Evolutionary conservation across 495 filamentous ascomycete species (phyloP), one percentile per base, ranked within the genome.

Genomic region (Talaromyces stipitatus): DNA sequence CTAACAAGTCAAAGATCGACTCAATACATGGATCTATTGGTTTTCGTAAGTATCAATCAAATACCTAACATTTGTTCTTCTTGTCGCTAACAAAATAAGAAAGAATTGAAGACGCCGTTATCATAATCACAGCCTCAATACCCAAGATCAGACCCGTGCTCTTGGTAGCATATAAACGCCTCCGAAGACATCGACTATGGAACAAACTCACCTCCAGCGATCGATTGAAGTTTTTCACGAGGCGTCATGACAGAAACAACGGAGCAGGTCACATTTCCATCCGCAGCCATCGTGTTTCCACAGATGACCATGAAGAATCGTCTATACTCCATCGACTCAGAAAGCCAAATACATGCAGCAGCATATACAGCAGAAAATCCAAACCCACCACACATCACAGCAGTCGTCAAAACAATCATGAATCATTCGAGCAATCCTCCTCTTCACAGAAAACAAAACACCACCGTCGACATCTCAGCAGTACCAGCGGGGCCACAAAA

Each of bases 1-100:
- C 52, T 54, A 12, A 54, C 4, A 0, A 16, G 7, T 55, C 24
- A 22, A 29, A 55, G 54, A 55, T 28, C 54, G 36, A 11, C 22
- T 55, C 10, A 28, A 29, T 45, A 32, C 5, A 0, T 55, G 54
- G 54, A 55, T 46, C 33, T 27, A 46, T 6, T 55, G 54, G 54
- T 45, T 46, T 22, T n/a, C 54, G 54, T 46, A n/a, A 29, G 54
- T 55, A 12, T 16, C n/a, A 28, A 28, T n/a, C 20, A 14, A 9
- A 29, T 9, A 47, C 12, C 20, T 8, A 3, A 12, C 0, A 0
- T 9, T 22, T 47, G 1, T 12, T 47, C 12, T 26, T 24, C 45
- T 14, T 22, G n/a, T 16, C 11, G 10, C 45, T 48, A 48, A 33
- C 12, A 48, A 24, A 7, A 26, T 26, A 18, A 23, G 30, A 55